A percentile compares a stretch with the other conserved stretches of the same genome.
Evolutionary conservation across 495 filamentous ascomycete genomes (phyloP).

Genomic region (Cercophora samala): DNA sequence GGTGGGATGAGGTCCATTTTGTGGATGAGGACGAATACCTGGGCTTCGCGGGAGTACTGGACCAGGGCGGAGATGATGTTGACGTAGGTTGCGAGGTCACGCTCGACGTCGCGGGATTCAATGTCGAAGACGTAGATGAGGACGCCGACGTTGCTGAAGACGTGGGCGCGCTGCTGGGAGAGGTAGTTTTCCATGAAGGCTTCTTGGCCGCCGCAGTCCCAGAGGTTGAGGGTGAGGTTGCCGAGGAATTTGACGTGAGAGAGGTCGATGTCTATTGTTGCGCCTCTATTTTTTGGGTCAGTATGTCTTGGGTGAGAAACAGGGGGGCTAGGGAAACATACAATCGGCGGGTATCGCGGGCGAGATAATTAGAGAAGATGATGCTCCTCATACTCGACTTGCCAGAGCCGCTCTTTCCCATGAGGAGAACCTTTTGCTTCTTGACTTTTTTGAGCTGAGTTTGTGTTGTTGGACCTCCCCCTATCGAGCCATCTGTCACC

Average conservation of each 20-base stretch:
- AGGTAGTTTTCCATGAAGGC: constrained; percentile 99
- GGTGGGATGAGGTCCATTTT: constrained; percentile 97
- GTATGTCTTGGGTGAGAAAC: not conserved
- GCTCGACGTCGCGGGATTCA: constrained; percentile 86
- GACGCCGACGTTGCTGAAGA: constrained; percentile 94
- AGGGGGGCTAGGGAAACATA: constrained; percentile 26
- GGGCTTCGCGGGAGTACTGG: constrained; percentile 78
- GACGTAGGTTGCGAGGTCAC: constrained; percentile 84
- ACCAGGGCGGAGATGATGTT: constrained; percentile 78
- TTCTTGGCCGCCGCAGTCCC: constrained; percentile 99
- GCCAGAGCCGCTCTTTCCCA: constrained; percentile 98
- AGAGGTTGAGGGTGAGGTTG: constrained; percentile 92
- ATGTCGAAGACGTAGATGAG: constrained; percentile 99
- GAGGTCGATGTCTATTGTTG: constrained; percentile 98
- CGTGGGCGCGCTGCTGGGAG: constrained; percentile 85
- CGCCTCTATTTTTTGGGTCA: constrained; percentile 52
- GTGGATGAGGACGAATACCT: constrained; percentile 90
- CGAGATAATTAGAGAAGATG: constrained; percentile 97
- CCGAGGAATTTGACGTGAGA: constrained; percentile 97
- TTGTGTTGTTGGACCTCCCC: constrained; percentile 6
- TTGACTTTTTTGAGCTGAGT: constrained; percentile 54
- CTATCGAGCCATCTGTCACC: not conserved
- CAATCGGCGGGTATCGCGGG: constrained; percentile 87
- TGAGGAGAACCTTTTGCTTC: constrained; percentile 60
- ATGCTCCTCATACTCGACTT: constrained; percentile 98